Evolutionary conservation across 805 yeast species (phyloP).

Genomic region (Starmerella sirachaensis): DNA sequence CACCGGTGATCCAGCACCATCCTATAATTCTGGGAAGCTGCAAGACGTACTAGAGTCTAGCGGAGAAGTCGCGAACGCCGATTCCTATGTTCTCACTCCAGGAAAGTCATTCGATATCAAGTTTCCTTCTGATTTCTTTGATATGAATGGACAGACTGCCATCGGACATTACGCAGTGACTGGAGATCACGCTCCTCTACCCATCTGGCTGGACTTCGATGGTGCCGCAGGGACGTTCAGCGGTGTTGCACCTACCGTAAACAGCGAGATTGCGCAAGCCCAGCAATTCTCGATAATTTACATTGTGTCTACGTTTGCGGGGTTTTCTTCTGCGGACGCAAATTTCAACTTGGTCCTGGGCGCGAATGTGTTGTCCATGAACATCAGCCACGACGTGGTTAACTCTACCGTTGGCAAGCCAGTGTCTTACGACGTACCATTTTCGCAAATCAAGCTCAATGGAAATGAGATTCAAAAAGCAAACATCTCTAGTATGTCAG

Average conservation of each 20-base stretch:
- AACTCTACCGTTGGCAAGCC: conserved; percentile 55
- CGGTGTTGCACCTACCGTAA: conserved; percentile 81
- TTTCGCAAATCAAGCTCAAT: conserved; percentile 54
- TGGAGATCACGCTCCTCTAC: conserved; percentile 74
- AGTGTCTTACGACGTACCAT: conserved; percentile 49
- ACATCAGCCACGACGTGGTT: conserved; percentile 44
- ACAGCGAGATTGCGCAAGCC: conserved; percentile 83
- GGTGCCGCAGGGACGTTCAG: conserved; percentile 48
- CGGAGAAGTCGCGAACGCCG: conserved; percentile 67
- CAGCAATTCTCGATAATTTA: conserved; percentile 53
- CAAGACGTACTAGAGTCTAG: conserved; percentile 43
- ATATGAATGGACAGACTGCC: conserved; percentile 38
- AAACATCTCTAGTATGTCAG: conserved; percentile 44
- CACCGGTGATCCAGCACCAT: conserved; percentile 45
- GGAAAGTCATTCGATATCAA: conserved; percentile 53
- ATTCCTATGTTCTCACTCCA: conserved; percentile 63
- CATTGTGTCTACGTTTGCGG: conserved; percentile 67
- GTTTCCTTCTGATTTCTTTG: conserved; percentile 53
- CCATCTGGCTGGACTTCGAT: conserved; percentile 77
- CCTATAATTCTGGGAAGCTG: conserved; percentile 35
- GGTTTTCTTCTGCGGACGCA: conserved; percentile 59
- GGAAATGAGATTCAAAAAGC: conserved; percentile 28
- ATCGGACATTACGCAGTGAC: conserved; percentile 70
- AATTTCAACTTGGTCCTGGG: conserved; percentile 70
- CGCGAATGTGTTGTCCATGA: conserved; percentile 70